A percentile compares a stretch with the other conserved stretches of the same genome.
phyloP scores from a whole-genome alignment of 371 early-diverging fungal genomes.

The Rhizopus delemar region DNA sequence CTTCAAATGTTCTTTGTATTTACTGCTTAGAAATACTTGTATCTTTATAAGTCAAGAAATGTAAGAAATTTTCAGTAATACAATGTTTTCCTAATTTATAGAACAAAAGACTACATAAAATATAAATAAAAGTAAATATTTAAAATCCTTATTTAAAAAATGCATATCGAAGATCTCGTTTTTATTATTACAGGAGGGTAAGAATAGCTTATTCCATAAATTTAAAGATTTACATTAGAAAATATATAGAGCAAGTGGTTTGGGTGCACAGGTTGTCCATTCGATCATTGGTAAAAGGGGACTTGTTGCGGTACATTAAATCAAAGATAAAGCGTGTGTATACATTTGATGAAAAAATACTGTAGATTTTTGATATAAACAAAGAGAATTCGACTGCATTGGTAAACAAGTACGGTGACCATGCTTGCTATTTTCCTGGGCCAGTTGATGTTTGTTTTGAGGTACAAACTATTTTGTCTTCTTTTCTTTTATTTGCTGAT shows the following conservation, averaged over 20 bases:
- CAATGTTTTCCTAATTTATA: constrained; percentile 27
- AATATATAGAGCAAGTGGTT: constrained; percentile 42
- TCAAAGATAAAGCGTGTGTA: background rate
- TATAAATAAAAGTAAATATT: background rate
- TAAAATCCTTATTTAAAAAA: constrained; percentile 4
- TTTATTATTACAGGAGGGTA: constrained; percentile 52
- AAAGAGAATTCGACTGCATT: constrained; percentile 22
- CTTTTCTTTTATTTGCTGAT: no score
- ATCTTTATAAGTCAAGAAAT: background rate
- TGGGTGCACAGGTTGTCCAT: constrained; percentile 36
- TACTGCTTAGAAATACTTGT: background rate
- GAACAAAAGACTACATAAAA: constrained; percentile 37
- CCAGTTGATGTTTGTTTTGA: constrained; percentile 51
- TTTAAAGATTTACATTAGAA: background rate
- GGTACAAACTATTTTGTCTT: constrained; percentile 16
- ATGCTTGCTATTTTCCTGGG: constrained; percentile 44
- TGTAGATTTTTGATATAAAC: constrained; percentile 58
- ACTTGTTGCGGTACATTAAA: constrained; percentile 26
- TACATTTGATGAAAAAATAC: background rate
- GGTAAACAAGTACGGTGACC: constrained; percentile 31
- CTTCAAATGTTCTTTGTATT: background rate
- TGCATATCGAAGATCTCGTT: constrained; percentile 24
- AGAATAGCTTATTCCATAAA: background rate
- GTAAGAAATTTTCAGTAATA: background rate
- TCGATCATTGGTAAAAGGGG: constrained; percentile 27